Base-by-base conservation (phyloP, 2,329 filamentous ascomycete genomes). In the Aschersonia sp. region DNA sequence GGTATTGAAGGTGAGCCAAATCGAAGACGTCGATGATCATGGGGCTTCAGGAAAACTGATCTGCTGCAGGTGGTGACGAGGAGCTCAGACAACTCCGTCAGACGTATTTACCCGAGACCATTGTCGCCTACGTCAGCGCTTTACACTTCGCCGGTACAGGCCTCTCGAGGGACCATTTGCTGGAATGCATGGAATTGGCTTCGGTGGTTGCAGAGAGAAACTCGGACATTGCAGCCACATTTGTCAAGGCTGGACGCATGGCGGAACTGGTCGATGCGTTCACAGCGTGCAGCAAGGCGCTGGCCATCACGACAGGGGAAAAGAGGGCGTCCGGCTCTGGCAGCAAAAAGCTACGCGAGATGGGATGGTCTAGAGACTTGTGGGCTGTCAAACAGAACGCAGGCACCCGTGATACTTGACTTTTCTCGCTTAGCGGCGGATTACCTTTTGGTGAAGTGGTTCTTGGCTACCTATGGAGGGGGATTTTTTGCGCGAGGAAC, bases 181-280 rank as follows among this genome's bases (percentile, higher is more conserved):
- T 92, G 30, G 81, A 90, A 59, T 85, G 83, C 56, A 90, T 98
- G 84, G 86, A 95, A 50, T 70, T 98, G 12, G 82, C 87, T 1
- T 79, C 81, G 1, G 61, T 81, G 2, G 75, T 95, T 45, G 87
- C 90, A 2, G 79, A 83, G 48, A 77, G 81, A 53, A 76, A 73
- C 50, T 80, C 80, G 30, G 80, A 83, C 54, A 64, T 90, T 41
- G 77, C 82, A 1, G 65, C 70, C 30, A 74, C 77, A 43, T 84
- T 92, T 54, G 63, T 80, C 47, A 71, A 74, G 47, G 74, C 78
- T 3, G 73, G 74, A 32, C 76, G 83, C 44, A 83, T 90, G 78
- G 76, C 77, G 56, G 85, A 90, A 66, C 69, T 92, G 41, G 76
- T 89, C 10, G 79, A 84, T 58, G 77, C 76, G 9, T 81, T 97